Conservation (phyloP, 306 rosid genomes). For the Trifolium subterraneum region DNA sequence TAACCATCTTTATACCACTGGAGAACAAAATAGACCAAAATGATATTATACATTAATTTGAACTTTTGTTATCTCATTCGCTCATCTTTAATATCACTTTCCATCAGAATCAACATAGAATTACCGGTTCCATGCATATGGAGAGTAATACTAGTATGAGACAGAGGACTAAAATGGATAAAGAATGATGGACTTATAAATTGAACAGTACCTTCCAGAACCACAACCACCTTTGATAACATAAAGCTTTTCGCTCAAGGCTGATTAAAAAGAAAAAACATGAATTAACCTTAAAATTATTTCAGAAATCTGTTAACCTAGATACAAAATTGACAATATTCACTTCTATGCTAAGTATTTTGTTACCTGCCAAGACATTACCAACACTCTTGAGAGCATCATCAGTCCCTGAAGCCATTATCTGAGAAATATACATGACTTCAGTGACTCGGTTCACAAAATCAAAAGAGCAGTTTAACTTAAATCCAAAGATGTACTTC, state of each 20-base stretch:
- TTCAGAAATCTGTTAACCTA: constrained; percentile 30
- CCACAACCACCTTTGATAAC: constrained; percentile 88
- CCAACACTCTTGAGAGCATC: constrained; percentile 86
- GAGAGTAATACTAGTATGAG: constrained; percentile 32
- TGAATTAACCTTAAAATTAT: constrained; percentile 42
- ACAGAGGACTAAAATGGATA: constrained; percentile 29
- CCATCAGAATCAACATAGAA: constrained; percentile 30
- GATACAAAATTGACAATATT: constrained; percentile 33
- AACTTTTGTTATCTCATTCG: not conserved
- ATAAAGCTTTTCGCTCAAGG: constrained; percentile 94
- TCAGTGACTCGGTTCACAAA: constrained; percentile 43
- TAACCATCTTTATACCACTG: constrained; percentile 94
- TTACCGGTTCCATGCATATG: constrained; percentile 41
- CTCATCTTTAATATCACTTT: constrained; percentile 34
- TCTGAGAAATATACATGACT: constrained; percentile 54
- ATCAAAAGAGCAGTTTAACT: constrained; percentile 23
- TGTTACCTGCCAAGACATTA: constrained; percentile 77
- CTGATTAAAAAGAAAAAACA: constrained; percentile 55
- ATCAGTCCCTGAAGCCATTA: constrained; percentile 89
- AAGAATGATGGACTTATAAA: constrained; percentile 33
- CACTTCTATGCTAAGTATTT: constrained; percentile 35
- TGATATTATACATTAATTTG: constrained; percentile 11
- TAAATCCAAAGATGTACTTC: constrained; percentile 45
- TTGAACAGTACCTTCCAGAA: constrained; percentile 79
- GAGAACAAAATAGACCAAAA: constrained; percentile 44